Evolutionary conservation across 139 green algal genomes (phyloP), one percentile per base, ranked within the genome.

Genomic region (Desmodesmus armatus): DNA sequence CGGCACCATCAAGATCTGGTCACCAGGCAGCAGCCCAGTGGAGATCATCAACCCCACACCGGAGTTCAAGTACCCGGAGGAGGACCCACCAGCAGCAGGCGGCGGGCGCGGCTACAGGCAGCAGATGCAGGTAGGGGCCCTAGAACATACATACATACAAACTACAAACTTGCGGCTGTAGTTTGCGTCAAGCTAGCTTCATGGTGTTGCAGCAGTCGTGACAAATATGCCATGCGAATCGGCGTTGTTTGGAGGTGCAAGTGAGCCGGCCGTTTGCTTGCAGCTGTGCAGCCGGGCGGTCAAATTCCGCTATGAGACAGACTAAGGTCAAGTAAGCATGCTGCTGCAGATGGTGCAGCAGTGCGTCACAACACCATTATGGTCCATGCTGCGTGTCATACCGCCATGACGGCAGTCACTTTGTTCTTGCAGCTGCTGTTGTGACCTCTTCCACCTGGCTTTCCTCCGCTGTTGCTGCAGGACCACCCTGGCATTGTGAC

Each of bases 1-100:
- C 49, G 82, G 82, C 55, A 78, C 72, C 55, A 76, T 87, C 71
- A 81, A 81, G 69, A 51, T 69, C 49, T 87, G 82, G 82, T 82
- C 67, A 3, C 72, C 82, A 0, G 72, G 82, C 67, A 70, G 49
- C 43, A 58, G 67, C 41, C 40, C 31, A n/a, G 23, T 19, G 1
- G 44, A 69, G 29, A 39, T 87, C 11, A 17, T 87, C 71, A 87
- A 82, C 43, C 29, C 51, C 2, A 33, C 72, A 37, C 80, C 80
- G 11, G 80, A 86, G 69, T 86, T 86, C 80, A 80, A 41, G 27
- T 86, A 63, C n/a, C 47, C 67, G 7, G 80, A 75, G 31, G 62
- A 80, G 37, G 80, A 86, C 19, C 23, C 39, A 44, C 51, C 19
- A 31, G 25, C 23, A 27, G 19, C 29, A 29, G 60, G 58, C 7